Base-by-base conservation (phyloP, 2,329 filamentous ascomycete genomes). In the Madurella mycetomatis region DNA sequence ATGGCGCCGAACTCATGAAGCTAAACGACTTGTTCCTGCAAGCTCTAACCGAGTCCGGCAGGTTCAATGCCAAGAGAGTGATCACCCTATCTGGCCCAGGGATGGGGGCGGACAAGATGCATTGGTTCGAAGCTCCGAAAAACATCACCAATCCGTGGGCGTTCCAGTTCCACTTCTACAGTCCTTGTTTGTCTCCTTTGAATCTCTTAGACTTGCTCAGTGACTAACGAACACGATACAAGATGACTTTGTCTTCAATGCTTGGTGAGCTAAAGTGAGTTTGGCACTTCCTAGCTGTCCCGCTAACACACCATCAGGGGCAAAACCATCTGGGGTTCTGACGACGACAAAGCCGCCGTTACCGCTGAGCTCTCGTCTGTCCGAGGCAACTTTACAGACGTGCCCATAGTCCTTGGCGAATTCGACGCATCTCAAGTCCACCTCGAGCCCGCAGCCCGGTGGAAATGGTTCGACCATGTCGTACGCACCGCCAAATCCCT, bases 101-200 rank as follows among this genome's bases (percentile, higher is more conserved):
- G 7, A 72, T 80, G 66, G 79, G 83, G 62, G 62, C 70, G 12
- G 79, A 82, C 64, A 83, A 80, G 2, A 74, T 71, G 1, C 67
- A 79, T 56, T 83, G 75, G 74, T 84, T 84, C 60, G 66, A 74
- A 55, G 67, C 67, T 9, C 77, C 78, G 0, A 65, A 67, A 1
- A 73, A 75, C 31, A 78, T 76, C 41, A 73, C 73, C 12, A 81
- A 82, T 54, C 81, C 81, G 0, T 84, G 79, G 74, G 80, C 77
- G 0, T 72, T 84, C 31, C 81, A 84, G 63, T 83, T 81, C 63
- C 82, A 85, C 62, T 84, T 83, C 66, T 85, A 84, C 67, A 37
- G 30, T 30, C 19, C 18, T 37, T 37, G 34, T 37, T 37, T 12
- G 34, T 37, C 34, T 37, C 34, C 34, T 9, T 37, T 4, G 11